Evolutionary conservation across 2,329 filamentous ascomycete species (phyloP), one percentile per base, ranked within the genome.

Genomic region (Fusarium haematococcum): DNA sequence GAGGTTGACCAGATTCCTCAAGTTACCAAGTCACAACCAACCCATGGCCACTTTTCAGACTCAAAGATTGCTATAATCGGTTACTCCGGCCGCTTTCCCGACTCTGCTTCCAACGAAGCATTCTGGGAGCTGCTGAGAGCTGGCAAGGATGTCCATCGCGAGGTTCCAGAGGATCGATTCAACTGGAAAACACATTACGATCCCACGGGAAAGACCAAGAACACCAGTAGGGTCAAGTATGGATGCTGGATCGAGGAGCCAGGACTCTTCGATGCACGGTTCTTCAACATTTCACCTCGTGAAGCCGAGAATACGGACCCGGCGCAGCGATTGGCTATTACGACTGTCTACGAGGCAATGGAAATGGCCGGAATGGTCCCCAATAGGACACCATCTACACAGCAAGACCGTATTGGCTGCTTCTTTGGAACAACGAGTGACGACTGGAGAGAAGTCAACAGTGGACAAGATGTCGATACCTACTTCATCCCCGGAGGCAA

Each of bases 251-350:
- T 94, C 64, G 89, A 94, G 39, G 87, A 94, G 61, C 92, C 93
- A 0, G 92, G 92, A 54, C 84, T 92, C 13, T 95, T 96, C 75
- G 94, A 96, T 77, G 89, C 92, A 2, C 86, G 89, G 0, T 95
- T 96, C 85, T 96, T 96, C 87, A 94, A 94, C 81, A 95, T 96
- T 88, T 95, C 93, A 39, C 93, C 94, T 1, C 89, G 92, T 69
- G 94, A 96, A 82, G 93, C 93, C 13, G 88, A 89, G 56, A 91
- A 94, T 75, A 93, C 90, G 0, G 94, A 96, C 80, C 94, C 94
- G 0, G 92, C 92, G 83, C 93, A 94, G 79, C 88, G 94, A 69
- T 85, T 95, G 23, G 91, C 92, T 3, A 84, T 97, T 1, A 88
- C 92, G 11, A 94, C 93, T 1, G 91, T 93, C 0, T 96, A 95